Conservation (phyloP, 192 early-diverging fungal genomes). For the Gorgonomyces haynaldii region DNA sequence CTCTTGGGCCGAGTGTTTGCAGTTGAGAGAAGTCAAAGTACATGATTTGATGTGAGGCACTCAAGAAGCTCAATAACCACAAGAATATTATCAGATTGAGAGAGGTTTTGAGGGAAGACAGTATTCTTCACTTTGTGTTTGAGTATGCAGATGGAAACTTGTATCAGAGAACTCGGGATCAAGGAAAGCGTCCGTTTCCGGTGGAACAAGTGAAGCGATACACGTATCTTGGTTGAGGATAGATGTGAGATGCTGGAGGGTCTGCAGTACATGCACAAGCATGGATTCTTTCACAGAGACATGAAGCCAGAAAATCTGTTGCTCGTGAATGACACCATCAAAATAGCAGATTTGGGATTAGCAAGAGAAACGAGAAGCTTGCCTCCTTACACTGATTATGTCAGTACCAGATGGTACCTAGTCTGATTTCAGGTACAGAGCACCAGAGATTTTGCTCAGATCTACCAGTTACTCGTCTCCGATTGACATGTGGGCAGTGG, state of each 20-base stretch:
- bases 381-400: conserved; percentile 93
- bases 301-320: conserved; percentile 97
- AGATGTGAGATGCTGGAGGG: conserved; percentile 82
- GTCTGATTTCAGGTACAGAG: conserved; percentile 61
- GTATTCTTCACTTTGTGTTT: conserved; percentile 87
- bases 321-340: conserved; percentile 45
- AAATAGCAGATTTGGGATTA: conserved; percentile 95
- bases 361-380: conserved; percentile 79
- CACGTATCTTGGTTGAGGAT: conserved; percentile 37
- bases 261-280: conserved; percentile 82
- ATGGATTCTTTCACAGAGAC: conserved; percentile 89
- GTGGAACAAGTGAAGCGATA: conserved; percentile 62
- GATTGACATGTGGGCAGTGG: conserved; percentile 95
- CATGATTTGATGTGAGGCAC: conserved; percentile 34
- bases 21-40: conserved; percentile 72
- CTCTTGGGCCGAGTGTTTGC: conserved; percentile 55
- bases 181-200: conserved; percentile 51
- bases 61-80: conserved; percentile 63
- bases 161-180: conserved; percentile 75
- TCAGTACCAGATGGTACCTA: conserved; percentile 87
- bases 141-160: conserved; percentile 94
- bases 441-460: conserved; percentile 84
- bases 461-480: conserved; percentile 75
- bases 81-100: conserved; percentile 74
- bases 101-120: conserved; percentile 73